Evolutionary conservation across 2,329 filamentous ascomycete species (phyloP).

Genomic region (Fusarium euwallaceae): DNA sequence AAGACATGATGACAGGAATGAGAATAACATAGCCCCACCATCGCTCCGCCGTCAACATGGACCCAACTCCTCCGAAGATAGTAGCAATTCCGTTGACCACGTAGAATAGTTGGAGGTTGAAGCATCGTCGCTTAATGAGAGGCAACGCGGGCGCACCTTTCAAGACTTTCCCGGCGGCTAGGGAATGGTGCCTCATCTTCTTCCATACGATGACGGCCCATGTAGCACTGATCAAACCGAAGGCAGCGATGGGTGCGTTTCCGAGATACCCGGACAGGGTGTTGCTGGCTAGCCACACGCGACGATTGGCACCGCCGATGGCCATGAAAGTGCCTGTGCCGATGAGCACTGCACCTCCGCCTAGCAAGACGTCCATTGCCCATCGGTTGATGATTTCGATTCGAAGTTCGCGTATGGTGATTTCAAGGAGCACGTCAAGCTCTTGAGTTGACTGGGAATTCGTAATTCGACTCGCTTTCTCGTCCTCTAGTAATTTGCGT

Average conservation of each 20-base stretch:
- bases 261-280: constrained; percentile 68
- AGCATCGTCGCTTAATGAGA: constrained; percentile 54
- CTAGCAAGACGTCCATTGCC: constrained; percentile 65
- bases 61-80: constrained; percentile 62
- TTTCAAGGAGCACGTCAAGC: constrained; percentile 56
- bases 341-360: constrained; percentile 63
- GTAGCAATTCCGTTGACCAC: constrained; percentile 60
- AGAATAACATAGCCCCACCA: constrained; percentile 68
- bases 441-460: constrained; percentile 30
- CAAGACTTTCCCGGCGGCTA: constrained; percentile 43
- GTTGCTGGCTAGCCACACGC: constrained; percentile 62
- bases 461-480: constrained; percentile 23
- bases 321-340: constrained; percentile 66
- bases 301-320: constrained; percentile 60
- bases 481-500: constrained; percentile 48
- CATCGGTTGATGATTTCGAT: constrained; percentile 65
- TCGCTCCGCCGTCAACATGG: constrained; percentile 62
- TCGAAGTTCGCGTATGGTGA: constrained; percentile 63
- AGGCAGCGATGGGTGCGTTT: constrained; percentile 63
- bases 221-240: constrained; percentile 61
- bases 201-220: constrained; percentile 61
- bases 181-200: constrained; percentile 56
- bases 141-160: constrained; percentile 41
- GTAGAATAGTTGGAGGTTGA: constrained; percentile 57
- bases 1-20: constrained; percentile 62